Percentiles rank a stretch among this genome's conserved stretches.
Conservation (phyloP, 2,329 filamentous ascomycete species). For the Lachnellula arida region DNA sequence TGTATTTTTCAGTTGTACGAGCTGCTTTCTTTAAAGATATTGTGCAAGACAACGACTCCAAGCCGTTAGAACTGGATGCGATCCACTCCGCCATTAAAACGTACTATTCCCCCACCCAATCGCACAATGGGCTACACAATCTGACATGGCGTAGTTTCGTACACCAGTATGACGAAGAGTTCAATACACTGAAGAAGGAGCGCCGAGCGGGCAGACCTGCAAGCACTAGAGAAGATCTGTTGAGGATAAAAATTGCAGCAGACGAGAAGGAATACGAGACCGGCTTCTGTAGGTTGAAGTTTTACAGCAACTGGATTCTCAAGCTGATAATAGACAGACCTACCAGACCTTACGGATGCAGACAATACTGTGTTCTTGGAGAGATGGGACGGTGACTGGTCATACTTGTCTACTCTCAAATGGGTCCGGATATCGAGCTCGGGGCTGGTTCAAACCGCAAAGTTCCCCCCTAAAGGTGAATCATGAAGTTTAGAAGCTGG, state of each 20-base stretch:
- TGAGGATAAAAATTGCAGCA: constrained; percentile 64
- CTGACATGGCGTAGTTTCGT: constrained; percentile 48
- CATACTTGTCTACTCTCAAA: constrained; percentile 67
- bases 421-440: constrained; percentile 70
- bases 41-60: constrained; percentile 46
- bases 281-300: constrained; percentile 66
- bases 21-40: constrained; percentile 68
- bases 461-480: constrained; percentile 67
- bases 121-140: constrained; percentile 16
- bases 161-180: constrained; percentile 67
- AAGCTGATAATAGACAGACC: constrained; percentile 39
- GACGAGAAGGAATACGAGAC: constrained; percentile 77
- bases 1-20: constrained; percentile 51
- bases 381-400: constrained; percentile 81
- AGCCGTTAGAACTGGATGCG: constrained; percentile 48
- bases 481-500: constrained; percentile 19
- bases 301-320: background rate
- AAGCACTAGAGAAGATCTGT: constrained; percentile 68
- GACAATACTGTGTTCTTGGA: constrained; percentile 62
- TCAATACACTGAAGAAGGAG: constrained; percentile 58
- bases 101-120: constrained; percentile 43
- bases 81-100: constrained; percentile 58
- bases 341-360: constrained; percentile 70
- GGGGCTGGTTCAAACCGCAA: constrained; percentile 62
- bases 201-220: constrained; percentile 76